These are phyloP conservation scores for Pachysandra terminalis DNA, from an alignment of 164 flowering plant species.

Conservation along the genomic window DNA sequence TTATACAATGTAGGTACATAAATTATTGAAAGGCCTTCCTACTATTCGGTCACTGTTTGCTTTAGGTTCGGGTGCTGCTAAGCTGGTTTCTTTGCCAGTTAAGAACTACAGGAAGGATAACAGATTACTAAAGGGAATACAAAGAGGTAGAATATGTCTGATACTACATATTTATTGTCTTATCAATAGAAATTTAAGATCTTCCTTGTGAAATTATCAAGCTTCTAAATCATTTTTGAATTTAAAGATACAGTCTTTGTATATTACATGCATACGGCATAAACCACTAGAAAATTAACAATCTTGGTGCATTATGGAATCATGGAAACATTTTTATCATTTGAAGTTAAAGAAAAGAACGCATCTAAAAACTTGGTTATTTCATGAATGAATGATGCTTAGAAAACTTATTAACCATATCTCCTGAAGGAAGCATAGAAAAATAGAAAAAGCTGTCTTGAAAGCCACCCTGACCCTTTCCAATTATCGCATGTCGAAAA, in stretches of 20 bases:
- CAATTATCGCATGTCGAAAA: no score
- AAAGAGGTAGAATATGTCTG: conserved; percentile 65
- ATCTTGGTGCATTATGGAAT: background rate
- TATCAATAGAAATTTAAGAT: background rate
- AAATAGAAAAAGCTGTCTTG: background rate
- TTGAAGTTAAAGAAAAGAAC: background rate
- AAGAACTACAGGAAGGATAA: conserved; percentile 77
- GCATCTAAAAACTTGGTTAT: background rate
- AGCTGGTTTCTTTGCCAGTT: conserved; percentile 80
- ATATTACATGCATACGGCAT: background rate
- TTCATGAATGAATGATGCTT: background rate
- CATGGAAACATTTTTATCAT: background rate
- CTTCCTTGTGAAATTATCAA: background rate
- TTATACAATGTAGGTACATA: conserved; percentile 47
- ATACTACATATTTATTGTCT: background rate
- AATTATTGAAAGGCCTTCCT: conserved; percentile 79
- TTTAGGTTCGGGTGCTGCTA: conserved; percentile 91
- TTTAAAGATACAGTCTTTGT: background rate
- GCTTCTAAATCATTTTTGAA: background rate
- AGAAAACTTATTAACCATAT: no score
- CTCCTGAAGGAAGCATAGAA: background rate
- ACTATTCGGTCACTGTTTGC: conserved; percentile 75
- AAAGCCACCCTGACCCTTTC: background rate
- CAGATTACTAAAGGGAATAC: conserved; percentile 83
- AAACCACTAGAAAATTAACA: background rate